Percentiles rank a stretch among this genome's conserved stretches.
Conservation (phyloP, 1,284 basidiomycete species). For the Tranzscheliella williamsii region DNA sequence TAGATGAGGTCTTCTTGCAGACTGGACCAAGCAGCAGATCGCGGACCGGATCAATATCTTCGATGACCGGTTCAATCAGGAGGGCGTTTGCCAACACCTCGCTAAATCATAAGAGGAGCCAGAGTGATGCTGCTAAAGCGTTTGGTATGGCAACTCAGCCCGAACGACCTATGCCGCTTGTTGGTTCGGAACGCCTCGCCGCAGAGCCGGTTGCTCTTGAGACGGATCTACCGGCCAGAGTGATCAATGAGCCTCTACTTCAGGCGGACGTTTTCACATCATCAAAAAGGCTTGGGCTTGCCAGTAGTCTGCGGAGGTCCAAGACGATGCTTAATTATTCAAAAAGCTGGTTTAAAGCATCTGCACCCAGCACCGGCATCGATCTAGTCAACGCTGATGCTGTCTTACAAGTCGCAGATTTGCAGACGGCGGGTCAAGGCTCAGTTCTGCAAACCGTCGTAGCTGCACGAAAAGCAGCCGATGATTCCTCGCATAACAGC, state of each 20-base stretch:
- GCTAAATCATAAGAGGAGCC: slow-evolving; percentile 15
- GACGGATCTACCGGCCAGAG: no score
- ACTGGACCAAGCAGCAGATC: slow-evolving; percentile 7
- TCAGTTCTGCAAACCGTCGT: no score
- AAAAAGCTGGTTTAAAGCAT: slow-evolving; percentile 27
- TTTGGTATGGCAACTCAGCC: slow-evolving; percentile 11
- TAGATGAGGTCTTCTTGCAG: slow-evolving; percentile 7
- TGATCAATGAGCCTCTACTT: no score
- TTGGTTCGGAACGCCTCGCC: slow-evolving; percentile 5
- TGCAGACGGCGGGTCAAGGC: no score
- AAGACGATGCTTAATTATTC: slow-evolving; percentile 38
- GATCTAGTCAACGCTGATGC: slow-evolving; percentile 1
- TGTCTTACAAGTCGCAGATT: no score
- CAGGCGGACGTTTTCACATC: no score
- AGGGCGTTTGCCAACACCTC: slow-evolving; percentile 22
- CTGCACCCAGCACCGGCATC: slow-evolving; percentile 8
- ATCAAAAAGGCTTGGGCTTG: slow-evolving; percentile 9
- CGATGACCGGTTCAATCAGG: slow-evolving; percentile 32
- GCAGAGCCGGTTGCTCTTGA: slow-evolving; percentile 9
- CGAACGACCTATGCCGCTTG: slow-evolving; percentile 14
- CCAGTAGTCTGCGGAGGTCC: slow-evolving; percentile 24
- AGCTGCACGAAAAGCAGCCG: no score
- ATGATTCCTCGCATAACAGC: no score
- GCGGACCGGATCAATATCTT: slow-evolving; percentile 25
- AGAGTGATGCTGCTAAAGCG: slow-evolving; percentile 17